Conservation (phyloP, 2,329 filamentous ascomycete genomes). For the Penicillium sp. region DNA sequence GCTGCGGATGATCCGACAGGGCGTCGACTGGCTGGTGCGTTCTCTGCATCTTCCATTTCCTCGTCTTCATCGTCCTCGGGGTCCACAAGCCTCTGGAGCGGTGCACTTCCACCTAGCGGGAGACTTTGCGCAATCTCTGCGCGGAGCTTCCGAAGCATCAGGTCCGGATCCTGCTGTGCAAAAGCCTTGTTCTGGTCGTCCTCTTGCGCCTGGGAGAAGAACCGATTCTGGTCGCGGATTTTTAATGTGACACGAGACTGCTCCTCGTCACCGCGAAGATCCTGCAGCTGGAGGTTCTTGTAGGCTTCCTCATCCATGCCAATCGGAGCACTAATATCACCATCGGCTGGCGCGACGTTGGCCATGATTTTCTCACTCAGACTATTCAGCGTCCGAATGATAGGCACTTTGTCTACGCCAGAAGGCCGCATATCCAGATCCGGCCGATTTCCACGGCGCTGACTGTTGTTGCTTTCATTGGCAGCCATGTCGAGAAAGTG, state of each 20-base stretch:
- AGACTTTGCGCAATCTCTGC: conserved; percentile 51
- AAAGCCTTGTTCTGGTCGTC: conserved; percentile 54
- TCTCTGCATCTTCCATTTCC: conserved; percentile 46
- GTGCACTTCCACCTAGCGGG: conserved; percentile 56
- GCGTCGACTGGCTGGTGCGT: conserved; percentile 32
- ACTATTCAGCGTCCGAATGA: conserved; percentile 81
- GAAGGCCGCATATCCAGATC: conserved; percentile 84
- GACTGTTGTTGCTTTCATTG: conserved; percentile 92
- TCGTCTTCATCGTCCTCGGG: conserved; percentile 55
- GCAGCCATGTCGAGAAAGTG: conserved; percentile 88
- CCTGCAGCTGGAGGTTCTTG: conserved; percentile 68
- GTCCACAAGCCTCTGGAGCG: conserved; percentile 59
- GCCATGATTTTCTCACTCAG: conserved; percentile 91
- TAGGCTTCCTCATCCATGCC: conserved; percentile 69
- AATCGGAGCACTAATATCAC: conserved; percentile 59
- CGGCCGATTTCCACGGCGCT: conserved; percentile 77
- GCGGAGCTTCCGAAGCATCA: conserved; percentile 62
- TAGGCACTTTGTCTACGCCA: conserved; percentile 70
- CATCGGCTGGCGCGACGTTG: conserved; percentile 73
- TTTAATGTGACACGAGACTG: conserved; percentile 78
- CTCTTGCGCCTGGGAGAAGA: conserved; percentile 58
- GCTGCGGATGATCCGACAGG: conserved; percentile 65
- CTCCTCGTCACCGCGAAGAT: conserved; percentile 68
- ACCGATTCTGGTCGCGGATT: conserved; percentile 78
- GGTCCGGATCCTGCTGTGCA: conserved; percentile 62